A percentile compares a stretch with the other conserved stretches of the same genome.
Evolutionary conservation across 2,329 filamentous ascomycete species (phyloP).

Genomic region (Cladosporium cucumerinum): DNA sequence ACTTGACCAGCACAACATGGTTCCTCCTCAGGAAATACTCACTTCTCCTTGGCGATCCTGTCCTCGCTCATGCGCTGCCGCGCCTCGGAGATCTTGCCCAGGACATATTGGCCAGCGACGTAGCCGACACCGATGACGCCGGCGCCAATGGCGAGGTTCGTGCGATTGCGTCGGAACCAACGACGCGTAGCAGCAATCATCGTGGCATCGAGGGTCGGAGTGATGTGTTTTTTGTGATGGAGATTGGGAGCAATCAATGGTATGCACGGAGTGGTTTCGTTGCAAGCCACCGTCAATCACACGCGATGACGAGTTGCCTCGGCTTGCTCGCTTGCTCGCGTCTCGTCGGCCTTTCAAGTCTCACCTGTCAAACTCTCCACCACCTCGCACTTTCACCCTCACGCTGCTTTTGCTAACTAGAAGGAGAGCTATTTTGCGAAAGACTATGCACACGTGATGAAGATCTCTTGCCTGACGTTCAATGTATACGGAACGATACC

Average conservation of each 20-base stretch:
- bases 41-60: conserved; percentile 96
- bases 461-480: background rate
- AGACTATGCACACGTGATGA: background rate
- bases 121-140: conserved; percentile 88
- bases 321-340: background rate
- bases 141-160: conserved; percentile 80
- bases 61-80: conserved; percentile 96
- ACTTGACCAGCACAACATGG: background rate
- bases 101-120: conserved; percentile 85
- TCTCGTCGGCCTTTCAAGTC: background rate
- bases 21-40: conserved; percentile 31
- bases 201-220: conserved; percentile 20
- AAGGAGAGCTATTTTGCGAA: background rate
- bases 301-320: conserved; percentile 3
- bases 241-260: background rate
- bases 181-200: conserved; percentile 74
- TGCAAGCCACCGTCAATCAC: conserved; percentile 1
- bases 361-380: background rate
- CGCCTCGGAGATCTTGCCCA: conserved; percentile 87
- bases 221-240: background rate
- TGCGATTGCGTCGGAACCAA: conserved; percentile 91
- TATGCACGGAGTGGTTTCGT: background rate
- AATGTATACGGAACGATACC: background rate
- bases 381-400: background rate
- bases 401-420: background rate